Percentiles rank a stretch among this genome's conserved stretches.
Evolutionary conservation across 768 basidiomycete genomes (phyloP).

Genomic region (Tylopilus vinaceipallidus): DNA sequence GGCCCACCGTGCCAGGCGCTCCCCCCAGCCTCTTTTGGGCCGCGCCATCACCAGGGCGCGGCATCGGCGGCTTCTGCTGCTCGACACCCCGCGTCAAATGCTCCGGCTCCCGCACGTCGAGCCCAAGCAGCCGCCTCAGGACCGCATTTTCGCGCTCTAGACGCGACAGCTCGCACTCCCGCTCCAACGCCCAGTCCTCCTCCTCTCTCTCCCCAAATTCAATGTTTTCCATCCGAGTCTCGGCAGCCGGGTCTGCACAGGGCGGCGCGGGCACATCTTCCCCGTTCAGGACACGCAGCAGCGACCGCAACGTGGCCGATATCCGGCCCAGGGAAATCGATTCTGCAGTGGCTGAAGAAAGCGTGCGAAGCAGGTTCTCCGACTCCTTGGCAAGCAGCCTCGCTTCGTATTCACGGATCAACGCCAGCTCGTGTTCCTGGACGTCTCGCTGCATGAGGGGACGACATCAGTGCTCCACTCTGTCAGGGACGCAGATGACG

Average conservation of each 20-base stretch:
- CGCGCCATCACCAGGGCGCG: constrained; percentile 13
- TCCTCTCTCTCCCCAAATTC: constrained; percentile 44
- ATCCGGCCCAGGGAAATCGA: constrained; percentile 69
- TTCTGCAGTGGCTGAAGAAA: constrained; percentile 60
- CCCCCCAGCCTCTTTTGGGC: constrained; percentile 33
- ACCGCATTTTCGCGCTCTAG: constrained; percentile 87
- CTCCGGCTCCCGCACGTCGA: constrained; percentile 34
- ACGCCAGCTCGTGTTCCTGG: constrained; percentile 85
- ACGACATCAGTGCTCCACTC: background rate
- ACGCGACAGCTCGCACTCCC: constrained; percentile 87
- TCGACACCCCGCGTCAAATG: constrained; percentile 8
- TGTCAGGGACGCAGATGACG: constrained; percentile 31
- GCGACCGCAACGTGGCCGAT: constrained; percentile 64
- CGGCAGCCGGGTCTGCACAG: constrained; percentile 1
- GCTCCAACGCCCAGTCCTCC: constrained; percentile 74
- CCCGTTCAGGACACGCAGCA: constrained; percentile 68
- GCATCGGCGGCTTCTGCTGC: constrained; percentile 9
- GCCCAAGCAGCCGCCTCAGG: constrained; percentile 67
- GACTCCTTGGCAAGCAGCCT: constrained; percentile 77
- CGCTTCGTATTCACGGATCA: constrained; percentile 89
- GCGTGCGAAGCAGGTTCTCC: constrained; percentile 54
- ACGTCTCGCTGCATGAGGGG: constrained; percentile 78
- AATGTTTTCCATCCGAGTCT: constrained; percentile 2
- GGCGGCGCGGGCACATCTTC: constrained; percentile 44
- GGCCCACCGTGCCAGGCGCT: constrained; percentile 37